A percentile compares a stretch with the other conserved stretches of the same genome.
Conservation (phyloP, 768 basidiomycete species). For the Boletus subcaerulescens region DNA sequence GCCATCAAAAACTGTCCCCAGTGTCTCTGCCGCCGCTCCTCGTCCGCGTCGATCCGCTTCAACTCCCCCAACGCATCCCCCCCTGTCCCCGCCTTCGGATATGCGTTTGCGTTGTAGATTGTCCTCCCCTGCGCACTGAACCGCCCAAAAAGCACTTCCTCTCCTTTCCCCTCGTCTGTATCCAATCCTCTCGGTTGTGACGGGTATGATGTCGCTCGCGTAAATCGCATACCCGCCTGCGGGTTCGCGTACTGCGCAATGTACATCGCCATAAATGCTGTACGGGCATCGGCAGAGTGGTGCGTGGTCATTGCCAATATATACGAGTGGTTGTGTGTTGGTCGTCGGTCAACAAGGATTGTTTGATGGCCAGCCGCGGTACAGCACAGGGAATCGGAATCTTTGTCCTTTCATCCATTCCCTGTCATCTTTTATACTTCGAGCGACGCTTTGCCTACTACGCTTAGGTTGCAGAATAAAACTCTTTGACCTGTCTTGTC, state of each 20-base stretch:
- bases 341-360: neutral
- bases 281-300: constrained; percentile 35
- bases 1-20: constrained; percentile 6
- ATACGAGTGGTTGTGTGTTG: neutral
- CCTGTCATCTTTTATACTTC: constrained; percentile 24
- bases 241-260: constrained; percentile 20
- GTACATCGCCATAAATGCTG: constrained; percentile 31
- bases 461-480: constrained; percentile 13
- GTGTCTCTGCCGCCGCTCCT: constrained; percentile 4
- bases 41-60: constrained; percentile 23
- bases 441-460: constrained; percentile 12
- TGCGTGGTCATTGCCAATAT: constrained; percentile 12
- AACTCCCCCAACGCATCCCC: constrained; percentile 4
- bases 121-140: constrained; percentile 26
- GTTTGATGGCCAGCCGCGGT: neutral
- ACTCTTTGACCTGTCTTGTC: constrained; percentile 13
- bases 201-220: neutral
- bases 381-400: neutral
- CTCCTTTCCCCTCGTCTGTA: neutral
- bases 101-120: constrained; percentile 23
- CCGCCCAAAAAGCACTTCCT: neutral
- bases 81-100: neutral
- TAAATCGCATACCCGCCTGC: constrained; percentile 13
- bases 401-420: neutral
- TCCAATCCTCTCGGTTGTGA: neutral